Conservation (phyloP, 2,329 filamentous ascomycete species). For the Xenosphaeropsis pyriputrescens region DNA sequence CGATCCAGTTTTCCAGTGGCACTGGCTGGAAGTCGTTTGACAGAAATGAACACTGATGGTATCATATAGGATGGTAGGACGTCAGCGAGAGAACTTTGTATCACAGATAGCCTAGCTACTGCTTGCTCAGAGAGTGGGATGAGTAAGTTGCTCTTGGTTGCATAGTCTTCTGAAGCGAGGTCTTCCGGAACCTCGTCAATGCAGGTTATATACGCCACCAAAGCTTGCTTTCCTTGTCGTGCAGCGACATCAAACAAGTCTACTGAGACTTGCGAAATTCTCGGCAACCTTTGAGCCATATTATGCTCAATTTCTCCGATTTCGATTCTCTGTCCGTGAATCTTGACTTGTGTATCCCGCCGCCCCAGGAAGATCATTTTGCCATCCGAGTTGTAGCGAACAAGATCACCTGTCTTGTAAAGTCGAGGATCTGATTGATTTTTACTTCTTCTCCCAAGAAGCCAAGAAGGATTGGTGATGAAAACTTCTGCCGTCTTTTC, state of each 20-base stretch:
- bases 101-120: no score
- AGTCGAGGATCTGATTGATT: constrained; percentile 34
- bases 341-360: constrained; percentile 67
- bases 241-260: no score
- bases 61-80: constrained; percentile 20
- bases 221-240: no score
- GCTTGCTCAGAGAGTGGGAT: no score
- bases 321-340: constrained; percentile 69
- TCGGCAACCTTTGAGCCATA: neutral
- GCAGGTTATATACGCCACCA: no score
- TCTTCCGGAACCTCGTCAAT: no score
- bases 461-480: constrained; percentile 1
- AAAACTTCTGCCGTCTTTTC: constrained; percentile 6
- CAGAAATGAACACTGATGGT: constrained; percentile 14
- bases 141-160: no score
- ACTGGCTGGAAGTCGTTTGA: constrained; percentile 17
- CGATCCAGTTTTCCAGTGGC: constrained; percentile 20
- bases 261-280: no score
- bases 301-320: constrained; percentile 46
- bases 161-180: no score
- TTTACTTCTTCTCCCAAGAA: constrained; percentile 35
- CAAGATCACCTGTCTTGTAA: constrained; percentile 65
- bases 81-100: constrained; percentile 9
- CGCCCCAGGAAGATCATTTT: constrained; percentile 60
- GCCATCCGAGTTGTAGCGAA: constrained; percentile 63